These are phyloP conservation scores for Mrakia blollopis DNA, from an alignment of 768 basidiomycete species.

Conservation along the genomic window DNA sequence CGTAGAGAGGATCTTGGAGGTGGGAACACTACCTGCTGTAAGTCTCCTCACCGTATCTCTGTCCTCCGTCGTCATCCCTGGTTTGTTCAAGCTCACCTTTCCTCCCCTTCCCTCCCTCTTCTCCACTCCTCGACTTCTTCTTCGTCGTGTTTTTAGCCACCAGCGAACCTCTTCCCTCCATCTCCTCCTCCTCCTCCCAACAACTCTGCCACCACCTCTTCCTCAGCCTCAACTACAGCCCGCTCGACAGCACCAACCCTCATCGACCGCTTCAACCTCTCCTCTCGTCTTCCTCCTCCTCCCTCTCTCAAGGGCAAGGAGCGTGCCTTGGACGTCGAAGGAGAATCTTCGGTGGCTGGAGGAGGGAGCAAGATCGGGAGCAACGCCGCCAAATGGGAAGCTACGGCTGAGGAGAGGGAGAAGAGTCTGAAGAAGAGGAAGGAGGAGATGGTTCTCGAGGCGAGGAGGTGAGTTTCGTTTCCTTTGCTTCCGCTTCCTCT, in stretches of 20 bases:
- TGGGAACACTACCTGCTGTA: slow-evolving; percentile 20
- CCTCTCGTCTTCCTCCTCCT: not conserved
- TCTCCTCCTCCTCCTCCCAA: not conserved
- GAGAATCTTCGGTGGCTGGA: not conserved
- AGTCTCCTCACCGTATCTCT: not conserved
- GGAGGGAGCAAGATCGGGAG: slow-evolving; percentile 4
- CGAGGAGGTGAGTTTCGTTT: slow-evolving; percentile 40
- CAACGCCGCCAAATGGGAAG: slow-evolving; percentile 38
- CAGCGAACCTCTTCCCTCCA: slow-evolving; percentile 19
- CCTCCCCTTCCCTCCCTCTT: not conserved
- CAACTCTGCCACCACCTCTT: not conserved
- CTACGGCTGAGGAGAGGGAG: slow-evolving; percentile 40
- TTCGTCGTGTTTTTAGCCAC: slow-evolving; percentile 4
- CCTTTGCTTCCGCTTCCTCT: not conserved
- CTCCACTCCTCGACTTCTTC: not conserved
- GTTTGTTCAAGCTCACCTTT: not conserved
- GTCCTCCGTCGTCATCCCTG: not conserved
- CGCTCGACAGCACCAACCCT: slow-evolving; percentile 9
- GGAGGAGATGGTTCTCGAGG: slow-evolving; percentile 43
- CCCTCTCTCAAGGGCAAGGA: slow-evolving; percentile 30
- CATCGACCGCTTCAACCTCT: slow-evolving; percentile 28
- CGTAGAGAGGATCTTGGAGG: slow-evolving; percentile 20
- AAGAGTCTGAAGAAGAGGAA: slow-evolving; percentile 41
- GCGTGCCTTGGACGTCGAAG: not conserved
- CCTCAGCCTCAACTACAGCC: not conserved